Conservation (phyloP, 768 basidiomycete species). For the Pholiota conissans region DNA sequence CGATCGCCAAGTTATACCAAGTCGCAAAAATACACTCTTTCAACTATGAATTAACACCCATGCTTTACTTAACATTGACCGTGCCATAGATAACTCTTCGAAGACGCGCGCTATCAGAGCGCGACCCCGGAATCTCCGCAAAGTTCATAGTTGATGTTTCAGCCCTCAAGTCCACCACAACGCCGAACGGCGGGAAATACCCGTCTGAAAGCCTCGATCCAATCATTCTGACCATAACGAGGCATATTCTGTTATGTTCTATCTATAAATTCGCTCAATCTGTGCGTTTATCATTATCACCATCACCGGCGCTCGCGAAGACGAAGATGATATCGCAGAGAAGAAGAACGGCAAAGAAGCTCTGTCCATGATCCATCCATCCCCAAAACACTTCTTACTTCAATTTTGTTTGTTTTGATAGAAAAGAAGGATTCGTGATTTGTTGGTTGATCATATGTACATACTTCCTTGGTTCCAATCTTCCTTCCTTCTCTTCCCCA, state of each 20-base stretch:
- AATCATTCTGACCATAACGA: too few species aligned
- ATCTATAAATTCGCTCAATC: neutral
- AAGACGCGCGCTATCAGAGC: too few species aligned
- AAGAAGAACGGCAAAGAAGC: neutral
- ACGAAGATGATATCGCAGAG: neutral
- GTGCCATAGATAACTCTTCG: too few species aligned
- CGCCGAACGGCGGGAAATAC: neutral
- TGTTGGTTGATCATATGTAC: neutral
- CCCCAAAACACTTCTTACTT: too few species aligned
- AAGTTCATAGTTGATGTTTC: neutral
- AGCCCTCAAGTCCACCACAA: neutral
- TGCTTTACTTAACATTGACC: too few species aligned
- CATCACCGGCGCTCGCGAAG: neutral
- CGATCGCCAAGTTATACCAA: too few species aligned
- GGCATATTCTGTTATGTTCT: too few species aligned
- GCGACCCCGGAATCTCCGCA: neutral
- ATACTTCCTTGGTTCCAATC: too few species aligned
- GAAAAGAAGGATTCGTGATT: constrained; percentile 4
- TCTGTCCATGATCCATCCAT: too few species aligned
- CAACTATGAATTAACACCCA: too few species aligned
- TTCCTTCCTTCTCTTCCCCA: too few species aligned
- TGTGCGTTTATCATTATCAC: neutral
- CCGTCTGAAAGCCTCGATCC: too few species aligned
- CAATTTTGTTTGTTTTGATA: neutral
- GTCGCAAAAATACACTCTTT: neutral